Conservation (phyloP, 2,329 filamentous ascomycete species). For the Blastomyces gilchristii region DNA sequence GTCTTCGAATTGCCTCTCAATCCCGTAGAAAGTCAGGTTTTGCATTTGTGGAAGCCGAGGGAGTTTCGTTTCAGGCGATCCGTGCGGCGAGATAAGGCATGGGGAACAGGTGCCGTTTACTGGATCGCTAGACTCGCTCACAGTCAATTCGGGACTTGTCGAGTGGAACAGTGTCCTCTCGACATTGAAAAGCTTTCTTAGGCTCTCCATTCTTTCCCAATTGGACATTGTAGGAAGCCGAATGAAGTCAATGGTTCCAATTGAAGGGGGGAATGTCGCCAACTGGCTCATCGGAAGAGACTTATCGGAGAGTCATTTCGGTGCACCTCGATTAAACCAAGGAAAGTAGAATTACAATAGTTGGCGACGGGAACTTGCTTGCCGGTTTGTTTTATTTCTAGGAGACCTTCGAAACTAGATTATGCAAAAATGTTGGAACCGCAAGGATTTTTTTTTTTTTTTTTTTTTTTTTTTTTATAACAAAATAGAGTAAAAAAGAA, state of each 20-base stretch:
- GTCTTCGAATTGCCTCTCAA: conserved; percentile 33
- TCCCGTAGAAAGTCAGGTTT: conserved; percentile 26
- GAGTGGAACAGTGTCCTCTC: conserved; percentile 12
- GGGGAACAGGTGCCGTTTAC: conserved; percentile 1
- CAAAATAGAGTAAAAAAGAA: not conserved
- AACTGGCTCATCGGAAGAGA: not conserved
- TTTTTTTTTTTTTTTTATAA: not conserved
- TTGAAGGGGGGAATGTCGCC: not conserved
- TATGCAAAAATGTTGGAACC: not conserved
- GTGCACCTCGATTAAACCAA: not conserved
- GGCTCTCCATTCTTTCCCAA: conserved; percentile 21
- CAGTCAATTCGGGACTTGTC: conserved; percentile 4
- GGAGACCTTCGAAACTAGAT: not conserved
- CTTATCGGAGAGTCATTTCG: not conserved
- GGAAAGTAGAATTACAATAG: not conserved
- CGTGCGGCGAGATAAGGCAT: not conserved
- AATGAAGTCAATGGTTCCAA: not conserved
- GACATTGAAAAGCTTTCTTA: conserved; percentile 13
- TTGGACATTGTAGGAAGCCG: not conserved
- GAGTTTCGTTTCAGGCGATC: conserved; percentile 7
- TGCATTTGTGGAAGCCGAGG: conserved; percentile 21
- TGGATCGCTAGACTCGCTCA: conserved; percentile 3
- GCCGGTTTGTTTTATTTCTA: not conserved
- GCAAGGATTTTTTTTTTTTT: too few species aligned
- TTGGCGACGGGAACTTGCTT: not conserved